Base-by-base conservation (phyloP, 768 basidiomycete species). In the Leucocoprinus birnbaumii region DNA sequence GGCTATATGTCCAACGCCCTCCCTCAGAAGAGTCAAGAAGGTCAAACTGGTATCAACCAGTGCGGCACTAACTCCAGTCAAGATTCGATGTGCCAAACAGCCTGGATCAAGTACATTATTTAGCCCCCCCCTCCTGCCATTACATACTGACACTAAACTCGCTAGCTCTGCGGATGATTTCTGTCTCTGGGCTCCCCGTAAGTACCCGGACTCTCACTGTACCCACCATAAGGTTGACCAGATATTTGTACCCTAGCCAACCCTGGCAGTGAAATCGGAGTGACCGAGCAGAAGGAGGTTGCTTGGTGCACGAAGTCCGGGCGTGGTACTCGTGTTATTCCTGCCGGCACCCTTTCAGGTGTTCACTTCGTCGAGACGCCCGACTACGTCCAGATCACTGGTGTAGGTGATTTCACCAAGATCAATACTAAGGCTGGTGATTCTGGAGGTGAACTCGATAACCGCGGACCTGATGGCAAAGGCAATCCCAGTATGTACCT, bases 231-330 rank as follows among this genome's bases (percentile, higher is more conserved):
- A n/a, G n/a, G n/a, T n/a, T n/a, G n/a, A n/a, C n/a, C n/a, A n/a
- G n/a, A n/a, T n/a, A n/a, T n/a, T n/a, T n/a, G n/a, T n/a, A n/a
- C n/a, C n/a, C n/a, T n/a, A n/a, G n/a, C n/a, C n/a, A n/a, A n/a
- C n/a, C n/a, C n/a, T n/a, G n/a, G n/a, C n/a, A n/a, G n/a, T n/a
- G n/a, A n/a, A n/a, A n/a, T n/a, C n/a, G n/a, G n/a, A n/a, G n/a
- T n/a, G n/a, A n/a, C n/a, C n/a, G n/a, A n/a, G n/a, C n/a, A n/a
- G n/a, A n/a, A 82, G 64, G 84, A 82, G 62, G 86, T 93, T 9
- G 83, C 89, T 1, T 94, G 82, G 79, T 94, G 89, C 71, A 82
- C 84, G n/a, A 82, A 86, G 65, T 76, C 77, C 1, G 81, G 80
- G 5, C 81, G 79, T 51, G 91, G 91, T 2, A 84, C 87, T 3